Evolutionary conservation across 1,139 yeast species (phyloP), one percentile per base, ranked within the genome.

Genomic region (Tardiomyces digboiensis): DNA sequence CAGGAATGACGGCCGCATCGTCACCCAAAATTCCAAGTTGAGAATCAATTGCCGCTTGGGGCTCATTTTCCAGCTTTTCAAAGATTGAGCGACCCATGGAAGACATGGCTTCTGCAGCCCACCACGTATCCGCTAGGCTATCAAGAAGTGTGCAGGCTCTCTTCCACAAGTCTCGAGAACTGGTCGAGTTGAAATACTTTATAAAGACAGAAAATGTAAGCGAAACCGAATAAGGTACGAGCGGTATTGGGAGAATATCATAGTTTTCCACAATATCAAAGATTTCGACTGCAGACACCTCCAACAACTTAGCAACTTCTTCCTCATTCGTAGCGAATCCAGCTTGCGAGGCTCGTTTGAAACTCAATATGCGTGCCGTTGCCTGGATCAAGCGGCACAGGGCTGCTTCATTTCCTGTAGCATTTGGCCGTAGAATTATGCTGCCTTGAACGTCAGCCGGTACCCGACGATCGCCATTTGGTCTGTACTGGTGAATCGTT

Each of bases 71-170:
- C 4, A 58, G 49, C 48, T 49, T 53, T n/a, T 49, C 52, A 46
- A 58, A 58, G 10, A 55, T 53, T 6, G 53, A 47, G 14, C 47
- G 42, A 20, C 58, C 56, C 61, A 58, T 56, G 16, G 52, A 47
- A n/a, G 55, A 44, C 56, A 58, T 51, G 13, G 60, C 58, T 39
- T 57, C 59, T 2, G 61, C 60, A 2, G 57, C 50, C 59, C 61
- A 58, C 61, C 61, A 58, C 39, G 45, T 40, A 10, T 45, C 47
- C 7, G 56, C 51, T 20, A 52, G 42, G 16, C 43, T 26, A 21
- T 57, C 54, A 33, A 58, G 48, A 23, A 56, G 41, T 22, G 40
- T 49, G 38, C 55, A 50, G 8, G 56, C 57, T n/a, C 59, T 48
- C 20, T 48, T 46, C 61, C 61, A 57, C 1, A 50, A 52, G 5